Base-by-base conservation (phyloP, 2,329 filamentous ascomycete species). In the Aspergillus oerlinghausenensis region DNA sequence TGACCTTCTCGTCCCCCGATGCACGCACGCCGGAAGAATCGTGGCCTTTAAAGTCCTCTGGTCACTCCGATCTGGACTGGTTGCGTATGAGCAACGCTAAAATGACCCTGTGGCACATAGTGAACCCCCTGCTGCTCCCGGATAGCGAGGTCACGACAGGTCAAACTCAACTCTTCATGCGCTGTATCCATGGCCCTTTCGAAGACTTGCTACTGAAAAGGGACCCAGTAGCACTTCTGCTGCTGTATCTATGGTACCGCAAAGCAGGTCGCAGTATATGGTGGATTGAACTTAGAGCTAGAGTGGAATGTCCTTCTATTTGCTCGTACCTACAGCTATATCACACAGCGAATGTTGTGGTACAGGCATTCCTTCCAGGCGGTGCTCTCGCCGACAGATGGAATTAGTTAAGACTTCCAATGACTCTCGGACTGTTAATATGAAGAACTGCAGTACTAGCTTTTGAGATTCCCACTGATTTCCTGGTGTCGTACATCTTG, bases 21-120 rank as follows among this genome's bases (percentile, higher is more conserved):
- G 72, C 73, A 2, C 52, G 51, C 49, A 67, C 71, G 0, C 72
- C 81, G 0, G 68, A 78, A 51, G 67, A 81, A 54, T 75, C 80
- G 2, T 88, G 84, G 84, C 85, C 85, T 0, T 70, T 88, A 1
- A 79, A 75, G 40, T 60, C 70, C 2, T 66, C 73, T 0, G 71
- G 71, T 0, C 57, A 72, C 0, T 64, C 70, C 0, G 82, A 86
- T 59, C 72, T 87, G 1, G 76, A 82, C 62, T 88, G 84, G 85
- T 65, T 87, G 2, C 80, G 74, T 51, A 77, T 87, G 66, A 78
- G 75, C 56, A 77, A 82, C 11, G 82, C 82, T 0, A 87, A 87
- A 68, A 77, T 74, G 53, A 75, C 77, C 3, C 73, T 87, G 1
- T 85, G 79, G 78, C 65, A 75, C 1, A 65, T 85, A 0, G 73